Evolutionary conservation across 2,329 filamentous ascomycete species (phyloP), one percentile per base, ranked within the genome.

Genomic region (Aspergillus sp.): DNA sequence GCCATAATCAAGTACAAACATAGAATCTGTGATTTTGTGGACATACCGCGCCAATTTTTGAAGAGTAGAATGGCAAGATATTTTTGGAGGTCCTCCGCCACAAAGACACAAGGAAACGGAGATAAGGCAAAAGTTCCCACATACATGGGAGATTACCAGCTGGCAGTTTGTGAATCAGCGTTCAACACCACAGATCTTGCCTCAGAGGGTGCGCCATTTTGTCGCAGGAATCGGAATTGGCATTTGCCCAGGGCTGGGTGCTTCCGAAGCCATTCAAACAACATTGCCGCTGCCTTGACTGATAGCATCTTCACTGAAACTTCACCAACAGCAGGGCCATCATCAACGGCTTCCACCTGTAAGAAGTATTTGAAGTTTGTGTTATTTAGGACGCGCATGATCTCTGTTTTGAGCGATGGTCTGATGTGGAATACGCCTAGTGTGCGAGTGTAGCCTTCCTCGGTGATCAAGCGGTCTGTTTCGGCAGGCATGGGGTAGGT

Each of bases 401-500:
- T 37, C 12, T 58, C 58, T 15, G 22, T 40, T 49, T 49, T 61
- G 40, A 61, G 30, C 17, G 39, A 40, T 12, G 62, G 54, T 4
- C 51, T 46, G 11, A 59, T 33, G 17, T 60, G 52, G 3, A 53
- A 61, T 9, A 73, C 57, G 2, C 61, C 59, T 22, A 73, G n/a
- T 27, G 61, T 68, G 8, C 70, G 68, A 4, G 67, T 72, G 33
- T 68, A 59, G 9, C 66, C 66, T 27, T 64, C 42, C 1, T 66
- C 41, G 12, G 59, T 50, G 15, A 72, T 64, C 40, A 66, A 54
- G 2, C 51, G 27, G 24, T 63, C 56, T 55, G 70, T 66, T 3
- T 59, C 54, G 8, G 56, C 54, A 0, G 66, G 50, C 17, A 72
- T 70, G 5, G 70, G 70, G 34, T 70, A 72, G 4, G 69, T 73